These are phyloP conservation scores for Cornus controversa DNA, from an alignment of 148 eudicot species.

Conservation along the genomic window DNA sequence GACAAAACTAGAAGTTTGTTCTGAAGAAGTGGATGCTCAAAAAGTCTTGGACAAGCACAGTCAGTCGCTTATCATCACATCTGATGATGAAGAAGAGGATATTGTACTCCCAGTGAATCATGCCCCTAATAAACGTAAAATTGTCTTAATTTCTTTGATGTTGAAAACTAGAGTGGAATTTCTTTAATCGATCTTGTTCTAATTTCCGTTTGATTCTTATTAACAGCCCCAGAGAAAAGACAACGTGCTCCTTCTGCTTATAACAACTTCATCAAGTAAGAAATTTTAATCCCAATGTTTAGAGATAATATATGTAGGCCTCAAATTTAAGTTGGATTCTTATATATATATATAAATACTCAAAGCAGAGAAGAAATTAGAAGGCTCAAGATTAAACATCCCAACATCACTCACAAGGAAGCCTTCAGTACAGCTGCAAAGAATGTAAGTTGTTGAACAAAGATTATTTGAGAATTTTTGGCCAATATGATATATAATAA, in stretches of 20 bases:
- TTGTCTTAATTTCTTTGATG: neutral
- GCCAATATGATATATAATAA: neutral
- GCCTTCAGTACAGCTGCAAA: conserved; percentile 97
- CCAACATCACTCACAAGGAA: conserved; percentile 83
- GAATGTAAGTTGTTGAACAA: conserved; percentile 47
- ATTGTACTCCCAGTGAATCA: conserved; percentile 30
- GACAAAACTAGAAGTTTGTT: conserved; percentile 21
- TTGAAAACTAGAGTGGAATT: neutral
- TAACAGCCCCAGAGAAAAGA: conserved; percentile 85
- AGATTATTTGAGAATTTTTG: neutral
- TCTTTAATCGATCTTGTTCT: neutral
- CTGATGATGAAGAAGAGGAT: conserved; percentile 53
- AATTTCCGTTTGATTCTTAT: conserved; percentile 3
- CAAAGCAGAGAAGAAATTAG: conserved; percentile 71
- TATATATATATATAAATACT: neutral
- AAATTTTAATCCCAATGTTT: neutral
- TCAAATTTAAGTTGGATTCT: neutral
- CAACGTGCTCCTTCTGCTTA: conserved; percentile 89
- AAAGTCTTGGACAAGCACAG: conserved; percentile 29
- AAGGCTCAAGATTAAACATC: conserved; percentile 72
- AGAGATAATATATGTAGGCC: neutral
- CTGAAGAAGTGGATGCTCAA: conserved; percentile 31
- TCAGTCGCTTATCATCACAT: conserved; percentile 41
- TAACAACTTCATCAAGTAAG: conserved; percentile 84
- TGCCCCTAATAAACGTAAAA: conserved; percentile 62